Conservation (phyloP, 2,329 filamentous ascomycete genomes). For the Fusarium tanahbumbuense region DNA sequence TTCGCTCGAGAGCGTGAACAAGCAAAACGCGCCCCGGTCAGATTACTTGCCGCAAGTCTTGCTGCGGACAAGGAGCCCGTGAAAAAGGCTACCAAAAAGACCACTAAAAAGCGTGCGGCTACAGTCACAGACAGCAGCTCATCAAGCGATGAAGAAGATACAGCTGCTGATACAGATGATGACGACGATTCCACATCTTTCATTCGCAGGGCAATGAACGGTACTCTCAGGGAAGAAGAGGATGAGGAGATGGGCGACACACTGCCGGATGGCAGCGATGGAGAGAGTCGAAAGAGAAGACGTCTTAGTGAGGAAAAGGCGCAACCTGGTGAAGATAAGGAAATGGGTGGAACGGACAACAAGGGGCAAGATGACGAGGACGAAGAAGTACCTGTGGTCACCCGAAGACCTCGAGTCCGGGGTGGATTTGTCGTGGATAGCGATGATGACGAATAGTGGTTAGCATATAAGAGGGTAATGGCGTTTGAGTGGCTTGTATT, state of each 20-base stretch:
- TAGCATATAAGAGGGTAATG: conserved; percentile 6
- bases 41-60: background rate
- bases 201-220: conserved; percentile 41
- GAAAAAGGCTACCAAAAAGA: conserved; percentile 41
- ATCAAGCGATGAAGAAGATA: conserved; percentile 18
- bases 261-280: conserved; percentile 49
- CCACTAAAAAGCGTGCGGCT: conserved; percentile 44
- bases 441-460: conserved; percentile 63
- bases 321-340: conserved; percentile 30
- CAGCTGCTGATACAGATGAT: background rate
- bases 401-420: conserved; percentile 58
- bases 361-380: conserved; percentile 49
- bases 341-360: conserved; percentile 45
- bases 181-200: conserved; percentile 33
- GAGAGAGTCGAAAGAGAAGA: conserved; percentile 53
- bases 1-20: conserved; percentile 76
- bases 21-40: conserved; percentile 63
- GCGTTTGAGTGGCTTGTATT: conserved; percentile 22
- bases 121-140: background rate
- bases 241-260: conserved; percentile 45
- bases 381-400: conserved; percentile 42
- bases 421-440: conserved; percentile 70
- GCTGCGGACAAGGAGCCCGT: background rate
- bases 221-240: conserved; percentile 34
- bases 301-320: conserved; percentile 46